Base-by-base conservation (phyloP, 495 filamentous ascomycete species). In the Monascus purpureus region DNA sequence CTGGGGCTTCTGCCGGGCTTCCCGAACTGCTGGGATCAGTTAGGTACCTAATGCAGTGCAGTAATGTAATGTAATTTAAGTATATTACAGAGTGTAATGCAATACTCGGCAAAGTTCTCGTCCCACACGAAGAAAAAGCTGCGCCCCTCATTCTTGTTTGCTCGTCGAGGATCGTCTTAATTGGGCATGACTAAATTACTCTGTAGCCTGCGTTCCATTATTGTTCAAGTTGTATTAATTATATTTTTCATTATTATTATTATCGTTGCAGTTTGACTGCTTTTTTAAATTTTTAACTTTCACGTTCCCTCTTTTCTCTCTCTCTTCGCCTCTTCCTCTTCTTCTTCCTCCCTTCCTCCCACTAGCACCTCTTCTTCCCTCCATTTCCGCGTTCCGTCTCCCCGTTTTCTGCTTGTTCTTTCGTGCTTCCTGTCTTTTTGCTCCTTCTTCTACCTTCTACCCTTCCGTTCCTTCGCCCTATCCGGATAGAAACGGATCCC, bases 361-460 rank as follows among this genome's bases (percentile, higher is more conserved):
- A 42, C 46, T 49, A 34, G 47, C 45, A 53, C 42, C 52, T 49
- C 31, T 36, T 35, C 37, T 35, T 22, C 20, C 20, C 20, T 22
- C 20, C 20, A 22, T 4, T 22, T 22, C 9, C 20, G 20, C 5
- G 9, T 22, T 22, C 9, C 9, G 20, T 22, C 9, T 22, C 20
- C 9, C 9, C 41, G 39, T 47, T 44, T 34, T 38, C 32, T 32
- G 27, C 43, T 47, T 52, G 46, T 56, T 57, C 47, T 52, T 42
- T 60, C 56, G 58, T 61, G 63, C 58, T 56, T 58, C n/a, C 49
- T 53, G 49, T 53, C 46, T 52, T 45, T 51, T 52, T 49, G 43
- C 43, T 38, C 40, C 38, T 31, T 44, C 46, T 41, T 40, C 43
- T 43, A 52, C 47, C 41, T 49, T 53, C 42, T 39, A 22, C 20